These are phyloP conservation scores for Tricholoma sp. DNA, from an alignment of 768 basidiomycete species.

Conservation along the genomic window DNA sequence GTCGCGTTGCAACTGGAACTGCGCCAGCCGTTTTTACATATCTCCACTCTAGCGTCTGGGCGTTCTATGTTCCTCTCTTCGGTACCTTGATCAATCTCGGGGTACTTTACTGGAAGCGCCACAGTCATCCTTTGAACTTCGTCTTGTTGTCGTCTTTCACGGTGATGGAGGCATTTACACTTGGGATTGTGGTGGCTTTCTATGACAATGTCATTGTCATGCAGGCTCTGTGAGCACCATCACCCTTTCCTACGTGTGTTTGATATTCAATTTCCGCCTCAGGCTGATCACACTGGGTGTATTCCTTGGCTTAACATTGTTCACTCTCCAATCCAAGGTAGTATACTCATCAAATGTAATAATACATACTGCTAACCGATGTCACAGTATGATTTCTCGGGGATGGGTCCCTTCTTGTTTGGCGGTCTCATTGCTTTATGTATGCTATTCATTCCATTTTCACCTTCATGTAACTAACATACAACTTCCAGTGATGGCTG, in stretches of 20 bases:
- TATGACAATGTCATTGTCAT: conserved; percentile 70
- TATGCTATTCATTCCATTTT: conserved; percentile 27
- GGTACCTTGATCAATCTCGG: conserved; percentile 78
- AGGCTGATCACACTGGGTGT: conserved; percentile 88
- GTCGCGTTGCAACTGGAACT: conserved; percentile 18
- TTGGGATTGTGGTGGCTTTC: conserved; percentile 82
- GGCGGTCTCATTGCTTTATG: conserved; percentile 75
- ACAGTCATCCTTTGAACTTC: conserved; percentile 84
- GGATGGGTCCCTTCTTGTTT: conserved; percentile 88
- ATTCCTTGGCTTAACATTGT: conserved; percentile 89
- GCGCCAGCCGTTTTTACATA: conserved; percentile 2
- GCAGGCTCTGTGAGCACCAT: conserved; percentile 68
- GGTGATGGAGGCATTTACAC: conserved; percentile 81
- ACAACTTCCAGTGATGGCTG: conserved; percentile 59
- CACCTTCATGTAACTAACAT: not conserved
- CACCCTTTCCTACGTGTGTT: not conserved
- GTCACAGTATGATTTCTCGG: conserved; percentile 85
- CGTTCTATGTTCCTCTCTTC: conserved; percentile 74
- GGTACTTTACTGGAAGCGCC: conserved; percentile 88
- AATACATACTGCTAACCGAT: not conserved
- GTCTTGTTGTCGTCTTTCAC: conserved; percentile 86
- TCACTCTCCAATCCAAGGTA: conserved; percentile 93
- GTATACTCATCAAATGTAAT: conserved; percentile 7
- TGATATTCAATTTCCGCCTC: conserved; percentile 9
- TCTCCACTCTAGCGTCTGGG: conserved; percentile 52